Percentiles rank a stretch among this genome's conserved stretches.
Evolutionary conservation across 495 filamentous ascomycete genomes (phyloP).

Genomic region (Halenospora varia): DNA sequence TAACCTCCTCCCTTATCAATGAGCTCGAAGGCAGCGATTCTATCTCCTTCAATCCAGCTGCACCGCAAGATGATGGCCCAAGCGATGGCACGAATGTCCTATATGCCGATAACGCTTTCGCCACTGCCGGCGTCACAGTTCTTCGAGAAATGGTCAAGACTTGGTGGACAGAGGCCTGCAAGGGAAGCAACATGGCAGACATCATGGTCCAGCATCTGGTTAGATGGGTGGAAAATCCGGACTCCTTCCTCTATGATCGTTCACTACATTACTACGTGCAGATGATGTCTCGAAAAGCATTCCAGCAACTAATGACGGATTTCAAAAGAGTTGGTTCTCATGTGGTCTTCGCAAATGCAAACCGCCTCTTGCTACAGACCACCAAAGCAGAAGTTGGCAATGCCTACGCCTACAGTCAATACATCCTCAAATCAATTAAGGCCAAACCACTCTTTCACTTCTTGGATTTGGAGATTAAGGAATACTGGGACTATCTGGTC

Average conservation of each 20-base stretch:
- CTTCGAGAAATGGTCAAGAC: slow-evolving; percentile 97
- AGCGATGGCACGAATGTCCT: slow-evolving; percentile 62
- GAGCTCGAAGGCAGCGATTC: slow-evolving; percentile 88
- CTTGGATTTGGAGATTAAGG: slow-evolving; percentile 94
- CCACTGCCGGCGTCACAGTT: slow-evolving; percentile 82
- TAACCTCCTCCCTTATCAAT: slow-evolving; percentile 96
- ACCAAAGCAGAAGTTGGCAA: slow-evolving; percentile 97
- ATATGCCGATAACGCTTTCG: slow-evolving; percentile 87
- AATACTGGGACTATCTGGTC: slow-evolving; percentile 99
- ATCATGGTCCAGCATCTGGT: slow-evolving; percentile 97
- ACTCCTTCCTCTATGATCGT: slow-evolving; percentile 91
- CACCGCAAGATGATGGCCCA: slow-evolving; percentile 51
- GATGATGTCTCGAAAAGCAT: slow-evolving; percentile 94
- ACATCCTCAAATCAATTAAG: slow-evolving; percentile 94
- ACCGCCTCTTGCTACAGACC: slow-evolving; percentile 87
- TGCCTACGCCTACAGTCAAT: slow-evolving; percentile 93
- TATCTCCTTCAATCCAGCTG: slow-evolving; percentile 75
- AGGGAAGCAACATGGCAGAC: slow-evolving; percentile 88
- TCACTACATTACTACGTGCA: slow-evolving; percentile 97
- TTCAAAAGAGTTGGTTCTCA: slow-evolving; percentile 94
- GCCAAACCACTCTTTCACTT: slow-evolving; percentile 95
- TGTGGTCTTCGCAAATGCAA: slow-evolving; percentile 84
- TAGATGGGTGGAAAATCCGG: slow-evolving; percentile 89
- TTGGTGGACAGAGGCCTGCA: slow-evolving; percentile 95
- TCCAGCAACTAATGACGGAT: slow-evolving; percentile 94